phyloP scores from a whole-genome alignment of 2,329 filamentous ascomycete genomes.

The Nannizzia gypsea region DNA sequence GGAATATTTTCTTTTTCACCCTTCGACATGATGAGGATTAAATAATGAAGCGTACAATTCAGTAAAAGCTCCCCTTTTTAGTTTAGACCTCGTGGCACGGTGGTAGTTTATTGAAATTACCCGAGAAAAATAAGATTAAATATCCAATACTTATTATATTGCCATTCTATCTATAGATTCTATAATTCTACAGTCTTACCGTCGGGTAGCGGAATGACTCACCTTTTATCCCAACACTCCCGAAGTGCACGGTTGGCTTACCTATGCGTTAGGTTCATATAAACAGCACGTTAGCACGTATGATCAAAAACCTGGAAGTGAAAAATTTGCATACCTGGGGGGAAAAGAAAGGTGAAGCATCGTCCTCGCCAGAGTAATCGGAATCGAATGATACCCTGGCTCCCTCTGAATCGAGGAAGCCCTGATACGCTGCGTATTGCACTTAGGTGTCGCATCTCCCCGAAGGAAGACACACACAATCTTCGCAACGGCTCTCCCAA shows the following conservation, averaged over 20 bases:
- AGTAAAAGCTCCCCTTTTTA: background rate
- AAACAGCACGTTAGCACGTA: background rate
- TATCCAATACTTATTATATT: background rate
- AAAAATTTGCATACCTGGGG: constrained; percentile 37
- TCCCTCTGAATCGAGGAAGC: constrained; percentile 24
- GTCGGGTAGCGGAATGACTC: background rate
- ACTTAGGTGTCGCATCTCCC: constrained; percentile 62
- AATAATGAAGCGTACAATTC: background rate
- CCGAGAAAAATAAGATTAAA: background rate
- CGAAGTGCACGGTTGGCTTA: background rate
- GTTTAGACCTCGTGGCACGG: background rate
- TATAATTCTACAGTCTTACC: background rate
- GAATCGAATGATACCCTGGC: constrained; percentile 66
- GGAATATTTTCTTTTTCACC: background rate
- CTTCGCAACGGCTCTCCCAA: constrained; percentile 91
- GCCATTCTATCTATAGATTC: no score
- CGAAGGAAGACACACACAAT: constrained; percentile 51
- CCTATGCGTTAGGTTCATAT: background rate
- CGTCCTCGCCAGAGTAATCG: constrained; percentile 80
- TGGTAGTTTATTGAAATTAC: background rate
- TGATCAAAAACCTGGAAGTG: background rate
- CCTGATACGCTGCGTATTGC: constrained; percentile 58
- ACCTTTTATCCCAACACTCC: background rate
- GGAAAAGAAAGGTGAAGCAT: constrained; percentile 49
- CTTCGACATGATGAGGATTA: background rate